These are phyloP conservation scores for Henckelia pumila DNA, from an alignment of 257 asterid genomes.

Conservation along the genomic window DNA sequence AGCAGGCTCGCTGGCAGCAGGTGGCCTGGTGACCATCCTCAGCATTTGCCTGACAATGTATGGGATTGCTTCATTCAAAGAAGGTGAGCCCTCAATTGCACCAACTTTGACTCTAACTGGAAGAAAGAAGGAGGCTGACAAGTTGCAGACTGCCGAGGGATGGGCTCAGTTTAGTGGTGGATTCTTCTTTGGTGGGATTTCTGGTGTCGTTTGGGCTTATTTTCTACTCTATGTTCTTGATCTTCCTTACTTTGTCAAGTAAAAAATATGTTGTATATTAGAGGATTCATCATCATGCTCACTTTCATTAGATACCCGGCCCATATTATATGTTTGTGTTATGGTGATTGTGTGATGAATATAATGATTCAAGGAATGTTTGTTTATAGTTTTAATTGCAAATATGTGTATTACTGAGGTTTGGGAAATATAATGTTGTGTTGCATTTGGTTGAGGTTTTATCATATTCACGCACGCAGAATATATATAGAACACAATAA, in stretches of 20 bases:
- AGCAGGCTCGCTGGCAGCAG: slow-evolving; percentile 89
- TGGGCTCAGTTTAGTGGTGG: slow-evolving; percentile 95
- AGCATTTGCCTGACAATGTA: slow-evolving; percentile 72
- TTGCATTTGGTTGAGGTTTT: no score
- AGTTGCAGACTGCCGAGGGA: slow-evolving; percentile 85
- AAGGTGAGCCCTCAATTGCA: slow-evolving; percentile 74
- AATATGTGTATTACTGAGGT: no score
- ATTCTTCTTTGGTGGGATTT: slow-evolving; percentile 93
- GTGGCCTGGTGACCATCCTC: slow-evolving; percentile 69
- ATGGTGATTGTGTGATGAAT: neutral
- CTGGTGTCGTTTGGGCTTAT: slow-evolving; percentile 92
- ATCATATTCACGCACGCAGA: no score
- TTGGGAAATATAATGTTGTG: no score
- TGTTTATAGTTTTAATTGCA: no score
- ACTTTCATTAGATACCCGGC: no score
- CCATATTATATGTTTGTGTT: neutral
- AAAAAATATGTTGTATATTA: neutral
- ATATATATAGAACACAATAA: no score
- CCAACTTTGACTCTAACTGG: slow-evolving; percentile 80
- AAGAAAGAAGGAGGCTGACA: slow-evolving; percentile 76
- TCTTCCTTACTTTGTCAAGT: slow-evolving; percentile 86
- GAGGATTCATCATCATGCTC: neutral
- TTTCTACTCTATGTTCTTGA: slow-evolving; percentile 78
- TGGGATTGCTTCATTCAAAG: slow-evolving; percentile 76
- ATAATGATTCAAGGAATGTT: no score